Percentiles rank a stretch among this genome's conserved stretches.
Evolutionary conservation across 305 asterid genomes (phyloP).

Genomic region (Ilex paraguariensis): DNA sequence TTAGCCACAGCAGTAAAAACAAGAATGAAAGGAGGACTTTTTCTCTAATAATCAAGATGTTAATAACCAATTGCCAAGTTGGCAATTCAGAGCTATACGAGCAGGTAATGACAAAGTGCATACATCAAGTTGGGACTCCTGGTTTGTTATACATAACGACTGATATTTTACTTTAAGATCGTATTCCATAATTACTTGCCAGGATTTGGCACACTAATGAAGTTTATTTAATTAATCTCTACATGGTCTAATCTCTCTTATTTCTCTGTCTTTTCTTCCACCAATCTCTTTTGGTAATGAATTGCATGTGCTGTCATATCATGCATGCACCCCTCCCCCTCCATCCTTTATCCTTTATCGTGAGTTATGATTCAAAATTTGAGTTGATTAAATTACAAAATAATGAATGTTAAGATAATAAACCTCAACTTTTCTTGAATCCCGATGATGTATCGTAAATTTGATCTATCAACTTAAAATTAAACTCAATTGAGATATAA

Average conservation of each 20-base stretch:
- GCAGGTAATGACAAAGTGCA: conserved; percentile 16
- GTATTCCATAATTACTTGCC: conserved; percentile 28
- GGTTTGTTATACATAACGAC: conserved; percentile 16
- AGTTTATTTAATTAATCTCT: conserved; percentile 22
- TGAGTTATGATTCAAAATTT: too few species aligned
- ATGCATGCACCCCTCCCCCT: too few species aligned
- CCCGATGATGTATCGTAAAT: too few species aligned
- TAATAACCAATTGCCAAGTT: conserved; percentile 3
- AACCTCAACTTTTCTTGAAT: too few species aligned
- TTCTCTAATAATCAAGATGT: too few species aligned
- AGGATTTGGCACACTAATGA: conserved; percentile 33
- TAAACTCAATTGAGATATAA: too few species aligned
- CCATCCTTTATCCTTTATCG: too few species aligned
- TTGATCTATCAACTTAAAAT: too few species aligned
- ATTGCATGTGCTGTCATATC: not conserved
- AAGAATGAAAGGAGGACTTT: not conserved
- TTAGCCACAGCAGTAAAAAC: not conserved
- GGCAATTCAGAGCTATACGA: conserved; percentile 14
- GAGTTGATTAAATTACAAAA: too few species aligned
- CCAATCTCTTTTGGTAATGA: conserved; percentile 10
- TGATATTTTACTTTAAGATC: conserved; percentile 20
- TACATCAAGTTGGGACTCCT: conserved; percentile 40
- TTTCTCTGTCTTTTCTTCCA: conserved; percentile 33
- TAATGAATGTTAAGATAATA: too few species aligned
- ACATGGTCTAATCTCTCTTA: conserved; percentile 26